These are phyloP conservation scores for Alternaria angustiovoidea DNA, from an alignment of 2,329 filamentous ascomycete species.

Conservation along the genomic window DNA sequence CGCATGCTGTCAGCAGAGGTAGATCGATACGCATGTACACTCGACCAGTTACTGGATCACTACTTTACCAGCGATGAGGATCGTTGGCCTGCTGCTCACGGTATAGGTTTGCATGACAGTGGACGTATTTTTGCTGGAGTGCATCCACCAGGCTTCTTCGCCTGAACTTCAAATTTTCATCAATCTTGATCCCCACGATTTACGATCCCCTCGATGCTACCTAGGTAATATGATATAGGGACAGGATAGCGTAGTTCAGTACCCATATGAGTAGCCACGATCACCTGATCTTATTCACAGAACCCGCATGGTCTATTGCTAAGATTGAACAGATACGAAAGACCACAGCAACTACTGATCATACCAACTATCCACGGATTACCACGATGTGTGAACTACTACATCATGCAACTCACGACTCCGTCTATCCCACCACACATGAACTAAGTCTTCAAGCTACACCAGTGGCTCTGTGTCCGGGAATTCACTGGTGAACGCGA, in stretches of 20 bases:
- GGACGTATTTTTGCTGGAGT: too few species aligned
- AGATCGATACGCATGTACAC: not conserved
- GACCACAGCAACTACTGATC: not conserved
- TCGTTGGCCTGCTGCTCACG: too few species aligned
- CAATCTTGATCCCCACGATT: too few species aligned
- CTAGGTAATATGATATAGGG: too few species aligned
- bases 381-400: not conserved
- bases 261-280: not conserved
- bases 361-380: not conserved
- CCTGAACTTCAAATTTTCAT: too few species aligned
- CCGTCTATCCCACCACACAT: not conserved
- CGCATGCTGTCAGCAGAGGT: not conserved
- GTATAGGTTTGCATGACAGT: too few species aligned
- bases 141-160: too few species aligned
- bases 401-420: not conserved
- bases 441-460: not conserved
- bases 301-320: not conserved
- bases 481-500: not conserved
- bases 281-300: not conserved
- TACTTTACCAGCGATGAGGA: not conserved
- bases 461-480: too few species aligned
- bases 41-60: not conserved
- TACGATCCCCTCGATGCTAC: too few species aligned
- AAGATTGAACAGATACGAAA: not conserved
- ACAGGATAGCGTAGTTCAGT: not conserved